These are phyloP conservation scores for Drechslerella coelobrocha DNA, from an alignment of 2,329 filamentous ascomycete species.

Conservation along the genomic window DNA sequence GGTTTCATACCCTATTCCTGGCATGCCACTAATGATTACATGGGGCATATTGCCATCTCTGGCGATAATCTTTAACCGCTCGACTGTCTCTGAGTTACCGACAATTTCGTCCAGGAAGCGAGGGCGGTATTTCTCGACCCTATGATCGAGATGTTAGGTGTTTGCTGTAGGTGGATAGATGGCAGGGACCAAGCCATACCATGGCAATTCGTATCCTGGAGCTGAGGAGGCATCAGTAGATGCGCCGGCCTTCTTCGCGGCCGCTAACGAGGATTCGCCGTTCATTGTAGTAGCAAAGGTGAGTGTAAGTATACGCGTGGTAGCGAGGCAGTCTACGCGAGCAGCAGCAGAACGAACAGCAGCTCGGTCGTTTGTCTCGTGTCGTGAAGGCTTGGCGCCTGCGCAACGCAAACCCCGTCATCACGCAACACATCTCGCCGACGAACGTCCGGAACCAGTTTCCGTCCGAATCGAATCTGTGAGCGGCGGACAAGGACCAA, in stretches of 20 bases:
- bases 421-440: constrained; percentile 23
- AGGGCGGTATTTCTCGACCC: constrained; percentile 98
- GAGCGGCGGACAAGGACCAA: not conserved
- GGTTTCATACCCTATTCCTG: constrained; percentile 78
- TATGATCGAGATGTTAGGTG: constrained; percentile 58
- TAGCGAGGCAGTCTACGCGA: constrained; percentile 24
- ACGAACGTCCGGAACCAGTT: too few relatives aligned
- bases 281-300: constrained; percentile 28
- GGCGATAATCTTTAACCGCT: constrained; percentile 95
- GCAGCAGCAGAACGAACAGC: constrained; percentile 12
- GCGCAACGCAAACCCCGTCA: constrained; percentile 22
- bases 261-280: constrained; percentile 53
- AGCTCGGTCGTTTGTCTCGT: constrained; percentile 38
- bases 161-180: not conserved
- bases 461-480: not conserved
- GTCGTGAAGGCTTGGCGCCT: constrained; percentile 30
- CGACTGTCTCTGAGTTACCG: constrained; percentile 96
- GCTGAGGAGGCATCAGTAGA: constrained; percentile 22
- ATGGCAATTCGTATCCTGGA: constrained; percentile 75
- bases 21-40: constrained; percentile 99
- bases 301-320: constrained; percentile 12
- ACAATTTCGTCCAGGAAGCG: constrained; percentile 96
- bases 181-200: constrained; percentile 62
- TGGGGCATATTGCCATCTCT: constrained; percentile 99
- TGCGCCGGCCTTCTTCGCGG: constrained; percentile 38